These are phyloP conservation scores for Melampsora larici-populina DNA, from an alignment of 1,284 basidiomycete genomes.

Conservation along the genomic window DNA sequence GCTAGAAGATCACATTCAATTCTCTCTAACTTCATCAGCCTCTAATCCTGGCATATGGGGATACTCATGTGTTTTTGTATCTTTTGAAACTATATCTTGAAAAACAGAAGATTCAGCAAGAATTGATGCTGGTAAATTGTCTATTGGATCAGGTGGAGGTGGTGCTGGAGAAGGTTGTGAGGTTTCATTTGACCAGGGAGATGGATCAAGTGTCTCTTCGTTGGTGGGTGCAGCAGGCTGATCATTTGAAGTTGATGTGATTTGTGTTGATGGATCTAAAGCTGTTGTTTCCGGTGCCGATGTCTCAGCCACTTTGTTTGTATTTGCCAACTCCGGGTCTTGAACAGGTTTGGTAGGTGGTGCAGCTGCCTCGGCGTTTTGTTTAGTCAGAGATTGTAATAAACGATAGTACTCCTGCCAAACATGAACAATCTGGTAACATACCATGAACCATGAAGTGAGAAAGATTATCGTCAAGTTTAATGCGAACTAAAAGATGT, in stretches of 20 bases:
- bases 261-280: not conserved
- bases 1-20: too few species aligned
- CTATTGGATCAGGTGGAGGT: not conserved
- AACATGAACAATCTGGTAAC: constrained; percentile 28
- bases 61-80: not conserved
- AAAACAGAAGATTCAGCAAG: constrained; percentile 6
- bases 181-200: not conserved
- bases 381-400: constrained; percentile 29
- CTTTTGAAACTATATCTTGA: constrained; percentile 1
- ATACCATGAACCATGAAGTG: not conserved
- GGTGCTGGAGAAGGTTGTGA: not conserved
- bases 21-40: too few species aligned
- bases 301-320: not conserved
- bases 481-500: not conserved
- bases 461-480: not conserved
- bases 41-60: not conserved
- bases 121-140: constrained; percentile 2
- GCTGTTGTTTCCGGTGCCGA: not conserved
- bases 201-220: not conserved
- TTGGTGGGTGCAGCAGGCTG: not conserved
- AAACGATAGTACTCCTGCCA: constrained; percentile 43
- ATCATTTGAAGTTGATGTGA: not conserved
- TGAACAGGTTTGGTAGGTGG: not conserved
- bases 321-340: not conserved
- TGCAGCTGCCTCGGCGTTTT: constrained; percentile 17